Conservation (phyloP, 1,284 basidiomycete genomes). For the Somion occarium region DNA sequence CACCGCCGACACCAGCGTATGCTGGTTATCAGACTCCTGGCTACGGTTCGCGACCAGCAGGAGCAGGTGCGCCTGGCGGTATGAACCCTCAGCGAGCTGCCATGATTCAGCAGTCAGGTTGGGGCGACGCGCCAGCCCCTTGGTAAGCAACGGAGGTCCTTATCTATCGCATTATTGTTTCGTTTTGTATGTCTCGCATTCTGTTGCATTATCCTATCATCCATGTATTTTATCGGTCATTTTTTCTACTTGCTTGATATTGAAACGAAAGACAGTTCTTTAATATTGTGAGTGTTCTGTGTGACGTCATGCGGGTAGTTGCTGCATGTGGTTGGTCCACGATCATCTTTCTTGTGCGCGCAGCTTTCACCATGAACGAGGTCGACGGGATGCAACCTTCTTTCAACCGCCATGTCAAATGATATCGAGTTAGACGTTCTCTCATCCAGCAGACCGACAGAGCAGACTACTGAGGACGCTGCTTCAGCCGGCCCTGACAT, state of each 20-base stretch:
- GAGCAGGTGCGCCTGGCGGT: slow-evolving; percentile 41
- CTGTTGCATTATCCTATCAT: background rate
- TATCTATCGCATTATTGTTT: background rate
- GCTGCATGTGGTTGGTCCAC: too few relatives aligned
- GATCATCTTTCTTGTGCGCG: too few relatives aligned
- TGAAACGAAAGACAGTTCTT: background rate
- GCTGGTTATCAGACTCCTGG: slow-evolving; percentile 57
- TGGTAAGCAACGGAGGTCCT: background rate
- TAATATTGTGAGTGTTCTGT: slow-evolving; percentile 1
- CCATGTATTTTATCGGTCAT: background rate
- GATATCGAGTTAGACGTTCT: slow-evolving; percentile 27
- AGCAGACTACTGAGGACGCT: slow-evolving; percentile 9
- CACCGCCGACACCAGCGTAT: slow-evolving; percentile 34
- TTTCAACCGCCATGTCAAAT: slow-evolving; percentile 13
- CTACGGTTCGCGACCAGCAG: slow-evolving; percentile 15
- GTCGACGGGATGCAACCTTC: background rate
- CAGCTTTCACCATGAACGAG: too few relatives aligned
- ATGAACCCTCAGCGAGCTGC: slow-evolving; percentile 63
- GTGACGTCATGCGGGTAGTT: background rate
- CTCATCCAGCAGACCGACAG: slow-evolving; percentile 14
- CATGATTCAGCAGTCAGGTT: slow-evolving; percentile 44
- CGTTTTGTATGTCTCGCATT: background rate
- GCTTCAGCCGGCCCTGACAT: slow-evolving; percentile 2
- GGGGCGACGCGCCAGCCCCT: slow-evolving; percentile 4
- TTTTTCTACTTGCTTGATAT: background rate